Evolutionary conservation across 2,329 filamentous ascomycete genomes (phyloP).

Genomic region (Fusarium udum): DNA sequence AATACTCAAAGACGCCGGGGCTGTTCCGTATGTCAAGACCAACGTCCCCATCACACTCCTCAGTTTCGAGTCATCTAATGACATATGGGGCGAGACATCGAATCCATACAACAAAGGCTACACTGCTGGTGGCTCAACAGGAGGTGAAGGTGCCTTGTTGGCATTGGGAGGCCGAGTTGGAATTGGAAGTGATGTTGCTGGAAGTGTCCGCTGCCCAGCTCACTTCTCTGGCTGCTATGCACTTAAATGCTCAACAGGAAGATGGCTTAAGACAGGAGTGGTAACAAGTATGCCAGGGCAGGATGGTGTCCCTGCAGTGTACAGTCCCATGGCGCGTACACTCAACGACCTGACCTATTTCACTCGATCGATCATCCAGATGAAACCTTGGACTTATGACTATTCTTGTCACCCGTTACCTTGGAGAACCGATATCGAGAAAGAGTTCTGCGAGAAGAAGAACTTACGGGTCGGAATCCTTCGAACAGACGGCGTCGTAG

Average conservation of each 20-base stretch:
- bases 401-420: constrained; percentile 84
- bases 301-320: constrained; percentile 88
- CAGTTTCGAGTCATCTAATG: constrained; percentile 82
- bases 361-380: constrained; percentile 77
- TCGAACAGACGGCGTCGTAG: constrained; percentile 82
- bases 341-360: constrained; percentile 87
- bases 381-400: constrained; percentile 91
- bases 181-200: constrained; percentile 90
- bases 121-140: constrained; percentile 89
- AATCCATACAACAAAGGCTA: constrained; percentile 89
- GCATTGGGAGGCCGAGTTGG: constrained; percentile 87
- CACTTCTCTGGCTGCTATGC: constrained; percentile 92
- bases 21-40: constrained; percentile 92
- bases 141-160: constrained; percentile 83
- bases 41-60: constrained; percentile 87
- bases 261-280: constrained; percentile 88
- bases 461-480: constrained; percentile 74
- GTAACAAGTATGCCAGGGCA: constrained; percentile 92
- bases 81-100: constrained; percentile 81
- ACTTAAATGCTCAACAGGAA: constrained; percentile 84
- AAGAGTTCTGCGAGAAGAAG: constrained; percentile 58
- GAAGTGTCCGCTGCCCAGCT: constrained; percentile 85
- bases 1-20: constrained; percentile 86
- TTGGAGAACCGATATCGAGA: constrained; percentile 73
- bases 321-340: constrained; percentile 91